Percentiles rank a stretch among this genome's conserved stretches.
These are phyloP conservation scores for Avena atlantica DNA, from an alignment of 176 grass and related monocot species.

Conservation along the genomic window DNA sequence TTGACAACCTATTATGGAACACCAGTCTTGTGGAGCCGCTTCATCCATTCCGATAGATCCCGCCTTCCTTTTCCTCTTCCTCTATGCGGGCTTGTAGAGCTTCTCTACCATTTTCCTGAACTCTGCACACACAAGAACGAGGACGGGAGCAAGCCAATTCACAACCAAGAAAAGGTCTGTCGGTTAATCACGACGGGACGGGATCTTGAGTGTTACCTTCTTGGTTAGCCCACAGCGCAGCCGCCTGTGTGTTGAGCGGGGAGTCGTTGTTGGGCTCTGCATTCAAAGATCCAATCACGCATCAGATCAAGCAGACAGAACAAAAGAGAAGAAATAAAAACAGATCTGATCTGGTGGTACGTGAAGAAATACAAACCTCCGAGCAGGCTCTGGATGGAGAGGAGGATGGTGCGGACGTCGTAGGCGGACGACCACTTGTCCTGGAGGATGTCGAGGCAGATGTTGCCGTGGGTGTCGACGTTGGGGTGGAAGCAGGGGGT, in stretches of 20 bases:
- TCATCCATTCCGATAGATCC: neutral
- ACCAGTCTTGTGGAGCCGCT: neutral
- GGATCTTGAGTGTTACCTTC: constrained; percentile 57
- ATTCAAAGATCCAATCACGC: neutral
- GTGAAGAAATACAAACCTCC: constrained; percentile 50
- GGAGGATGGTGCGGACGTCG: constrained; percentile 96
- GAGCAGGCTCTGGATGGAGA: constrained; percentile 93
- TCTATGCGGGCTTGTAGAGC: constrained; percentile 66
- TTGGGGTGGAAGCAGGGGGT: constrained; percentile 94
- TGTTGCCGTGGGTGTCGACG: constrained; percentile 89
- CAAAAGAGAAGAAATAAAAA: neutral
- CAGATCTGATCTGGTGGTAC: neutral
- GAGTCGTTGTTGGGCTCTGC: constrained; percentile 98
- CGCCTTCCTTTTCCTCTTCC: neutral
- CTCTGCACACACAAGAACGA: constrained; percentile 51
- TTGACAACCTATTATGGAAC: neutral
- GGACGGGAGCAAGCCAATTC: neutral
- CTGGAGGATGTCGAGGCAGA: constrained; percentile 96
- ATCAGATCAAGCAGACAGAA: neutral
- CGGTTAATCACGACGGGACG: neutral
- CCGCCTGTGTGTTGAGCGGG: constrained; percentile 90
- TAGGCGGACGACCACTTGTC: constrained; percentile 98
- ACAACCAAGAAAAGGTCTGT: neutral
- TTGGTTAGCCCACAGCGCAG: constrained; percentile 85
- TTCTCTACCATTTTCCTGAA: constrained; percentile 98